Percentiles rank a stretch among this genome's conserved stretches.
phyloP scores from a whole-genome alignment of 78 protist genomes.

The Capsaspora owczarzaki region DNA sequence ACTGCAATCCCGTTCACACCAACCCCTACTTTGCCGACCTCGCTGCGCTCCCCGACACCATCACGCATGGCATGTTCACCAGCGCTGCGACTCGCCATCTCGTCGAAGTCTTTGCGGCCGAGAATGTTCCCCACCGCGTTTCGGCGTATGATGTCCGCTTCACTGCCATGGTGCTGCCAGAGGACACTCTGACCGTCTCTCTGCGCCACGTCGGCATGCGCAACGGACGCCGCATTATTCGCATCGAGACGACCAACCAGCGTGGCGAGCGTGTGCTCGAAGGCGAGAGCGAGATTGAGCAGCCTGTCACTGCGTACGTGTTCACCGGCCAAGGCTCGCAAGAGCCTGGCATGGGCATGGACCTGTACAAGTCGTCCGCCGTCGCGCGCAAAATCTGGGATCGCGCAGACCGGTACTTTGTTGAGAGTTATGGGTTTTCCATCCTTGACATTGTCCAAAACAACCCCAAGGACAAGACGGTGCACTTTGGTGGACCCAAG shows the following conservation, averaged over 20 bases:
- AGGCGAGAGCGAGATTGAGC: constrained; percentile 36
- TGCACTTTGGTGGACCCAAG: constrained; percentile 53
- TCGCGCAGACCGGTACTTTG: constrained; percentile 43
- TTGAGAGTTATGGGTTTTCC: constrained; percentile 37
- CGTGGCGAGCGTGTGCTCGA: constrained; percentile 34
- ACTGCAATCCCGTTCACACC: constrained; percentile 57
- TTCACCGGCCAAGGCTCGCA: constrained; percentile 69
- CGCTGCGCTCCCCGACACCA: constrained; percentile 38
- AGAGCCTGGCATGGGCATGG: constrained; percentile 67
- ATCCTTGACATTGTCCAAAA: constrained; percentile 46
- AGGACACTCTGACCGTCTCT: constrained; percentile 23
- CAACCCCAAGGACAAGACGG: constrained; percentile 49
- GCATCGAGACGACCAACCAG: constrained; percentile 18
- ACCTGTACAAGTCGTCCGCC: constrained; percentile 28
- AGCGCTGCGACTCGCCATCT: constrained; percentile 28
- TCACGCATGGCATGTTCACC: constrained; percentile 68
- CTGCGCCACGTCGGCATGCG: constrained; percentile 49
- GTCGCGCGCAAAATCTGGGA: constrained; percentile 53
- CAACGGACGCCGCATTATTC: constrained; percentile 31
- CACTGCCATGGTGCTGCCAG: constrained; percentile 51
- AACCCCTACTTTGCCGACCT: constrained; percentile 40
- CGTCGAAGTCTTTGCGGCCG: constrained; percentile 47
- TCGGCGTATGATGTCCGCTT: constrained; percentile 21
- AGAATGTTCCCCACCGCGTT: constrained; percentile 26
- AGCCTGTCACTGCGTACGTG: constrained; percentile 50